Base-by-base conservation (phyloP, 2,329 filamentous ascomycete species). In the Aspergillus ochraceus region DNA sequence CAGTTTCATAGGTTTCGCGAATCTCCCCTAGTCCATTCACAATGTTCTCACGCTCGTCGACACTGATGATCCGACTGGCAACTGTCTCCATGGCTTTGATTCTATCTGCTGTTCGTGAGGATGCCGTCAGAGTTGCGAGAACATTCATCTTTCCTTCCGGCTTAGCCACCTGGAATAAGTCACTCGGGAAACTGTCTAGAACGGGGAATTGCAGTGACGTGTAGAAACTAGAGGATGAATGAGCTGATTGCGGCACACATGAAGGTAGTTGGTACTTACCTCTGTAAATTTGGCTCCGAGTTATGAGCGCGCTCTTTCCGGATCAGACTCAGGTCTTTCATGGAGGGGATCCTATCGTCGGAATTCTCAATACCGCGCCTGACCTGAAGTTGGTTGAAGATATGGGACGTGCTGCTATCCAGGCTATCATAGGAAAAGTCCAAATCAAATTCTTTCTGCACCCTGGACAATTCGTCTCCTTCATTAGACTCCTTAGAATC, bases 1-100 rank as follows among this genome's bases (percentile, higher is more conserved):
- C 92, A 62, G 95, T 91, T 66, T 91, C 88, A 73, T 97, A 98
- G 60, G 90, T 90, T 70, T 97, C 93, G 1, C 90, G 89, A 68
- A 98, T 88, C 60, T 90, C 89, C 24, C 90, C 87, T 45, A 99
- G 80, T 12, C 90, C 88, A 70, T 96, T 95, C 50, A 87, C 86
- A n/a, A 98, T 80, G 2, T 82, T 81, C 76, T 99, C 95, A 47
- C 94, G 84, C 70, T 98, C 93, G 60, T 96, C 91, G 3, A 94
- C 68, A 0, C 82, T 81, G 17, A 93, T 81, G 75, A 59, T 82
- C 62, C 88, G 84, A 17, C 84, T 78, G 12, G 90, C 87, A 12
- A 89, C 81, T 22, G 82, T 78, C 65, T 90, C 86, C 29, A 96
- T 77, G 2, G 77, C 74, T 70, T 88, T 89, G 50, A 97, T 80